phyloP scores from a whole-genome alignment of 2,329 filamentous ascomycete species.

The Diaporthe citrichinensis region DNA sequence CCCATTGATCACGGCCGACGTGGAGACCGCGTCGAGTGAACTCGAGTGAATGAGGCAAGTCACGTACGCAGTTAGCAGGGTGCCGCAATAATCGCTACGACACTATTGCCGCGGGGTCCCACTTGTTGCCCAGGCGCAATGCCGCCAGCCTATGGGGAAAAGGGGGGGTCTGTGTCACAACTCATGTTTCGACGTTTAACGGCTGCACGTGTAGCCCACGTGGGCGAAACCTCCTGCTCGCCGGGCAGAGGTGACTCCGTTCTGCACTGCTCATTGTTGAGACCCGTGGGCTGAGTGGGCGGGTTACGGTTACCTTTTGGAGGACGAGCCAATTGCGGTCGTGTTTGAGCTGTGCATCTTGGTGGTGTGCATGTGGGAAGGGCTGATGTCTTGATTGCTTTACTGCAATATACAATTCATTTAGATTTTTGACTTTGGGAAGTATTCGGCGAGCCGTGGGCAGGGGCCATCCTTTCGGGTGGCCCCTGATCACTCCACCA shows the following conservation, averaged over 20 bases:
- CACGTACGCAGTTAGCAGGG: not conserved
- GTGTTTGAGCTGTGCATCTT: not conserved
- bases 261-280: not conserved
- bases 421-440: not conserved
- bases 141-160: not conserved
- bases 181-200: conserved; percentile 16
- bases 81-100: not conserved
- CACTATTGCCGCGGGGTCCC: not conserved
- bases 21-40: not conserved
- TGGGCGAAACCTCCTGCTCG: conserved; percentile 7
- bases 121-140: not conserved
- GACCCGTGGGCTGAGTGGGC: not conserved
- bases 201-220: conserved; percentile 12
- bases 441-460: not conserved
- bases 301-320: not conserved
- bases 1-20: not conserved
- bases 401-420: not conserved
- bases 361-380: not conserved
- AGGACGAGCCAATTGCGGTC: not conserved
- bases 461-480: not conserved
- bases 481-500: not conserved
- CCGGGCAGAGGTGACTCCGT: not conserved
- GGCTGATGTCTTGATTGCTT: not conserved
- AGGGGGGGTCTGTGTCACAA: conserved; percentile 12
- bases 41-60: no score